phyloP scores from a whole-genome alignment of 192 early-diverging fungal genomes.

The Lunasporangiospora selenospora region DNA sequence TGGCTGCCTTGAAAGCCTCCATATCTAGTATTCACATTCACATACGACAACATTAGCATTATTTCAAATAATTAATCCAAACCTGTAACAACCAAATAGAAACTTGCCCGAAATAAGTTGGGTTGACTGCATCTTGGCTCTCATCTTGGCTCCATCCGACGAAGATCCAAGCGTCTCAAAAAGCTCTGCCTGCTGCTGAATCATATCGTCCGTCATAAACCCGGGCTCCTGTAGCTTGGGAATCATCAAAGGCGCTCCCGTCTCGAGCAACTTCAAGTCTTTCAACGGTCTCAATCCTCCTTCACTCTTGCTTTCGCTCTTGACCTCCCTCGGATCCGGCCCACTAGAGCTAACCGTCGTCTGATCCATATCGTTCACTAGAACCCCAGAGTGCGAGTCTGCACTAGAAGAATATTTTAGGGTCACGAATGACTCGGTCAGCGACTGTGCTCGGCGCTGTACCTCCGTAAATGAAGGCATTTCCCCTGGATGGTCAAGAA shows the following conservation, averaged over 20 bases:
- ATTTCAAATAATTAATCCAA: too few species aligned
- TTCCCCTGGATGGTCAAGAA: slow-evolving; percentile 27
- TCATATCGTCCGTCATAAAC: slow-evolving; percentile 90
- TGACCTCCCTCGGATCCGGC: slow-evolving; percentile 39
- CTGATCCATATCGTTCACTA: slow-evolving; percentile 20
- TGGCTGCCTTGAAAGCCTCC: slow-evolving; percentile 95
- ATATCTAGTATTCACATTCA: slow-evolving; percentile 81
- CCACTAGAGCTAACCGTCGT: slow-evolving; percentile 19
- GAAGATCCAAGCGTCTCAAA: slow-evolving; percentile 83
- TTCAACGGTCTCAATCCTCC: slow-evolving; percentile 57
- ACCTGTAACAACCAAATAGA: too few species aligned
- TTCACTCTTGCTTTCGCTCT: slow-evolving; percentile 51
- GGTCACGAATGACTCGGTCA: slow-evolving; percentile 60
- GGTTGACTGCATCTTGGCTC: slow-evolving; percentile 79
- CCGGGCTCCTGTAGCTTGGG: slow-evolving; percentile 74
- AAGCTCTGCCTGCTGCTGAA: slow-evolving; percentile 78
- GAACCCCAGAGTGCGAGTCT: slow-evolving; percentile 43
- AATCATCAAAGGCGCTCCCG: slow-evolving; percentile 70
- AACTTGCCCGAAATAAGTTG: slow-evolving; percentile 70
- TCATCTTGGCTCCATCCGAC: slow-evolving; percentile 68
- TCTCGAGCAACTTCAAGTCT: slow-evolving; percentile 58
- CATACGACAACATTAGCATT: too few species aligned
- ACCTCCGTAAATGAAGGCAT: too few species aligned
- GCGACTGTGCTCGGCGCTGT: slow-evolving; percentile 23
- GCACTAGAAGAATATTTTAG: slow-evolving; percentile 57